A percentile compares a stretch with the other conserved stretches of the same genome.
Conservation (phyloP, 768 basidiomycete species). For the Wakefieldia striispora region DNA sequence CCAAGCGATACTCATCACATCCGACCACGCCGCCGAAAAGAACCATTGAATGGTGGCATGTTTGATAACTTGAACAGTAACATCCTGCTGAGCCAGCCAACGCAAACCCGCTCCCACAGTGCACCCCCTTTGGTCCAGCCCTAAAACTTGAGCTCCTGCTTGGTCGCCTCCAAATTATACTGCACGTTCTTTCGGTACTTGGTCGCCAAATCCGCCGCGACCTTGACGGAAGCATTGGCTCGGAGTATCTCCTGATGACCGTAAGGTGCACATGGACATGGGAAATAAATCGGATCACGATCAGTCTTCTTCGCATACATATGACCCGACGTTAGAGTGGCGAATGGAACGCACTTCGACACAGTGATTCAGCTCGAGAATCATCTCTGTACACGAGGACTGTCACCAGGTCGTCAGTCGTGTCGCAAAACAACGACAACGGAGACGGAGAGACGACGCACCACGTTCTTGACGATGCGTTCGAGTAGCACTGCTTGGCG, state of each 20-base stretch:
- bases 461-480: conserved; percentile 87
- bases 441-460: conserved; percentile 35
- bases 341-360: conserved; percentile 56
- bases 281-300: not conserved
- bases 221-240: conserved; percentile 74
- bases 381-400: conserved; percentile 92
- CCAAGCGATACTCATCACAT: too few species aligned
- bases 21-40: too few species aligned
- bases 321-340: too few species aligned
- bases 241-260: conserved; percentile 66
- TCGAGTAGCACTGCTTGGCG: conserved; percentile 88
- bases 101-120: not conserved
- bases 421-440: not conserved
- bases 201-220: conserved; percentile 77
- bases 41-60: too few species aligned
- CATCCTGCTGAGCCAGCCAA: too few species aligned
- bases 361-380: conserved; percentile 85
- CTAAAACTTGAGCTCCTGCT: conserved; percentile 25
- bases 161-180: conserved; percentile 82
- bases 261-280: too few species aligned
- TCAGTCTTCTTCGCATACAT: too few species aligned
- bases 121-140: not conserved
- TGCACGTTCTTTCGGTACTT: conserved; percentile 93
- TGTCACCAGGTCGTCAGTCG: conserved; percentile 27
- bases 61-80: too few species aligned